These are phyloP conservation scores for Neoscytalidium dimidiatum DNA, from an alignment of 2,329 filamentous ascomycete genomes.

Conservation along the genomic window DNA sequence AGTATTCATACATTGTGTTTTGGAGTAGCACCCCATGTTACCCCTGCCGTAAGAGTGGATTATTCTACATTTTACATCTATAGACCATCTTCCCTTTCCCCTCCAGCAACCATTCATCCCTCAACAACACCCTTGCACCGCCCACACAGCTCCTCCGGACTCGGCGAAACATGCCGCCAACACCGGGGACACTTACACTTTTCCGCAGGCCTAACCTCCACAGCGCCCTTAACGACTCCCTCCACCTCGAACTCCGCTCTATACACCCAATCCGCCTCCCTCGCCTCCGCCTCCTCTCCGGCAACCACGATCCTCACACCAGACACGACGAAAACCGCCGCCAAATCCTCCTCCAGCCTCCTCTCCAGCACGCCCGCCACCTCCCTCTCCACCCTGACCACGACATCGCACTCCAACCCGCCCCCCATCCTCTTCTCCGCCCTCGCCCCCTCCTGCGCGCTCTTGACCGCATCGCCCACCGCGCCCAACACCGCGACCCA, in stretches of 20 bases:
- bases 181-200: slow-evolving; percentile 79
- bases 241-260: slow-evolving; percentile 36
- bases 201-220: slow-evolving; percentile 43
- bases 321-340: slow-evolving; percentile 47
- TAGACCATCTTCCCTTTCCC: no score
- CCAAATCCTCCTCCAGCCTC: slow-evolving; percentile 31
- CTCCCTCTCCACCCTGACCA: slow-evolving; percentile 47
- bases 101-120: no score
- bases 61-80: no score
- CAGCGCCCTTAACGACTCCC: not conserved
- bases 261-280: slow-evolving; percentile 29
- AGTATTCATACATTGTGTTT: no score
- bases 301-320: slow-evolving; percentile 30
- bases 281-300: not conserved
- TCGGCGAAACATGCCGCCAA: slow-evolving; percentile 81
- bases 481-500: slow-evolving; percentile 43
- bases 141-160: slow-evolving; percentile 66
- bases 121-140: slow-evolving; percentile 65
- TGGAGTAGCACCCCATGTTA: no score
- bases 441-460: slow-evolving; percentile 72
- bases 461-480: slow-evolving; percentile 69
- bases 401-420: slow-evolving; percentile 75
- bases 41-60: no score
- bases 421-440: slow-evolving; percentile 73
- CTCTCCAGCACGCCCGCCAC: slow-evolving; percentile 17